Conservation (phyloP, 805 yeast genomes). For the Yarrowia sp. region DNA sequence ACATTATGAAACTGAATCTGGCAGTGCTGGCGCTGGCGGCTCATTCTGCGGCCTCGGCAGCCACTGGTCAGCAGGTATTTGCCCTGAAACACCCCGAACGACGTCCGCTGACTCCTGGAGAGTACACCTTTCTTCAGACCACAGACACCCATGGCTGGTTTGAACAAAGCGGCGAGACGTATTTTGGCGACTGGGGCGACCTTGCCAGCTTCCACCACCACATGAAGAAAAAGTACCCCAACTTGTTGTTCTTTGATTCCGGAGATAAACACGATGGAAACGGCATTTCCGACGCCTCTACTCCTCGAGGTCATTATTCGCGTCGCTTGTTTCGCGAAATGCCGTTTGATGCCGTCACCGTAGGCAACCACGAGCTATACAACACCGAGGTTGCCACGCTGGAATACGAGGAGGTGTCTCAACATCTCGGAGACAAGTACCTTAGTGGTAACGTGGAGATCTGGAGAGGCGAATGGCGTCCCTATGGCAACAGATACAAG, state of each 20-base stretch:
- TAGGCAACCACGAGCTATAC: slow-evolving; percentile 94
- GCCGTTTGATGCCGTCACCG: slow-evolving; percentile 77
- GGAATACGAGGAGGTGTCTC: slow-evolving; percentile 69
- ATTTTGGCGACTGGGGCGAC: slow-evolving; percentile 92
- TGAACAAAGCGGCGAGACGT: slow-evolving; percentile 61
- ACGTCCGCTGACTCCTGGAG: slow-evolving; percentile 8
- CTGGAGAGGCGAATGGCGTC: slow-evolving; percentile 55
- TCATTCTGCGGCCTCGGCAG: background rate
- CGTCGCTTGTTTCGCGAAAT: slow-evolving; percentile 65
- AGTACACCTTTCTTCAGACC: slow-evolving; percentile 71
- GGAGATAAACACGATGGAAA: slow-evolving; percentile 97
- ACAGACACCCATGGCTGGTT: slow-evolving; percentile 98
- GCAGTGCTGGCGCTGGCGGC: slow-evolving; percentile 19
- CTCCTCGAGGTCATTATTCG: slow-evolving; percentile 71
- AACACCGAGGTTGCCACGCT: slow-evolving; percentile 64
- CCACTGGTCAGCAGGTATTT: slow-evolving; percentile 9
- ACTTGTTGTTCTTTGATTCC: slow-evolving; percentile 78
- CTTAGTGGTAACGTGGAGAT: slow-evolving; percentile 56
- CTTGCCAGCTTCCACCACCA: slow-evolving; percentile 70
- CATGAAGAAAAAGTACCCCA: slow-evolving; percentile 59
- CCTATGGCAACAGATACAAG: slow-evolving; percentile 69
- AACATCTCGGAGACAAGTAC: slow-evolving; percentile 64
- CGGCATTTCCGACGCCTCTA: slow-evolving; percentile 82
- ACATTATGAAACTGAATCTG: slow-evolving; percentile 16
- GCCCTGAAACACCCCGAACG: slow-evolving; percentile 27